Evolutionary conservation across 805 yeast genomes (phyloP).

Genomic region (Torulaspora delbrueckii): DNA sequence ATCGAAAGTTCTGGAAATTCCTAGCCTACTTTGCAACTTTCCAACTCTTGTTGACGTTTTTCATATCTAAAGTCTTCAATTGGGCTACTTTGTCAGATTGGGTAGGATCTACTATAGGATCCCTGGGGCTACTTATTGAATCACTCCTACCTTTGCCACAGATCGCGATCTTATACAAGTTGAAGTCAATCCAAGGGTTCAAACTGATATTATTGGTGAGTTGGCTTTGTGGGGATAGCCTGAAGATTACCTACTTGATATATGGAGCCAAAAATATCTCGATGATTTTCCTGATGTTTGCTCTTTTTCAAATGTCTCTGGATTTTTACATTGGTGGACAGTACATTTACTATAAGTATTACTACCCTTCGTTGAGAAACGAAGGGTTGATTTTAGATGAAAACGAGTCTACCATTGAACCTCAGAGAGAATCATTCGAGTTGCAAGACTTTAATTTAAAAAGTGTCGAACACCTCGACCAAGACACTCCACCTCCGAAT

Average conservation of each 20-base stretch:
- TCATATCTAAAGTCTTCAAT: slow-evolving; percentile 32
- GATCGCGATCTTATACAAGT: slow-evolving; percentile 59
- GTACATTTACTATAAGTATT: slow-evolving; percentile 56
- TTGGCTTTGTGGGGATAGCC: slow-evolving; percentile 86
- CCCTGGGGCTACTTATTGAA: slow-evolving; percentile 65
- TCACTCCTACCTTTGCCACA: slow-evolving; percentile 73
- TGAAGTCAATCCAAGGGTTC: slow-evolving; percentile 72
- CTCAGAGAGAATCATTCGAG: slow-evolving; percentile 12
- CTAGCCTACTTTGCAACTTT: slow-evolving; percentile 42
- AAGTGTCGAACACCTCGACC: background rate
- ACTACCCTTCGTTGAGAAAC: slow-evolving; percentile 22
- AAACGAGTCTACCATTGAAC: background rate
- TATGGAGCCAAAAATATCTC: slow-evolving; percentile 73
- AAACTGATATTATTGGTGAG: slow-evolving; percentile 67
- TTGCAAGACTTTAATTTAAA: slow-evolving; percentile 14
- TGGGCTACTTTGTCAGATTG: slow-evolving; percentile 51
- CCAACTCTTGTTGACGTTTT: slow-evolving; percentile 35
- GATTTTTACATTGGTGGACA: slow-evolving; percentile 72
- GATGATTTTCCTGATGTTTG: slow-evolving; percentile 59
- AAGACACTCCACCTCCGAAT: slow-evolving; percentile 10
- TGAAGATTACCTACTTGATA: slow-evolving; percentile 68
- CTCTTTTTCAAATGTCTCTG: slow-evolving; percentile 69
- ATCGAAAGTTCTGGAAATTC: slow-evolving; percentile 58
- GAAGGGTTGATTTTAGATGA: slow-evolving; percentile 2
- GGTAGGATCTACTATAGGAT: slow-evolving; percentile 50